Evolutionary conservation across 495 filamentous ascomycete genomes (phyloP), one percentile per base, ranked within the genome.

Genomic region (Acidiella bohemica): DNA sequence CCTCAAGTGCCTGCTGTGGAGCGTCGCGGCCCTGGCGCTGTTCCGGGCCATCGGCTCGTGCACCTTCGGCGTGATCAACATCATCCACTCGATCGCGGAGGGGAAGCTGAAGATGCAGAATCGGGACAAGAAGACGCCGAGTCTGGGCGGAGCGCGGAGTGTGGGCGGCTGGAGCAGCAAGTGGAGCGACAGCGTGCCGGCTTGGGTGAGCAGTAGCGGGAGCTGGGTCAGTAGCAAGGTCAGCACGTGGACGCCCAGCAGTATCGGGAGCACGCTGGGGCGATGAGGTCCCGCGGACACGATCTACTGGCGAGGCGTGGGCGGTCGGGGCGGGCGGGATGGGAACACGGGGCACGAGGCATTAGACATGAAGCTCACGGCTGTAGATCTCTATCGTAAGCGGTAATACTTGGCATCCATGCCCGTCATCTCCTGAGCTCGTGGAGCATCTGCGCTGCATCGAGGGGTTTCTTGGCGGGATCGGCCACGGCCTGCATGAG

Each of bases 1-100:
- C 59, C 72, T 97, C 20, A 76, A 78, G 22, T 86, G 94, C 53
- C 81, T 96, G 52, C 70, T 99, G 5, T 99, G 92, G 92, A 62
- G 75, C 21, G 92, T 99, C 11, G 92, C 90, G 0, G 70, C 68
- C 1, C 61, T 99, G 40, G 90, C 92, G 5, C 60, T 83, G 6
- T 87, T 96, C 60, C 67, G 92, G 41, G 82, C 81, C 0, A 42
- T 93, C 2, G 92, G 90, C 0, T 76, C 68, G n/a, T 76, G 75
- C 9, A 72, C 81, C 0, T 97, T 87, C 57, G 76, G 80, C 0
- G 60, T 94, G 12, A 71, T 96, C 37, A 82, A 87, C 55, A 63
- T 81, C 4, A 60, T 99, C 17, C 82, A 92, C 52, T 78, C 75
- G 59, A 65, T 92, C 24, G 83, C 88, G 9, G 90, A 96, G 61